Evolutionary conservation across 2,329 filamentous ascomycete species (phyloP).

Genomic region (Ceratocystis huliohia): DNA sequence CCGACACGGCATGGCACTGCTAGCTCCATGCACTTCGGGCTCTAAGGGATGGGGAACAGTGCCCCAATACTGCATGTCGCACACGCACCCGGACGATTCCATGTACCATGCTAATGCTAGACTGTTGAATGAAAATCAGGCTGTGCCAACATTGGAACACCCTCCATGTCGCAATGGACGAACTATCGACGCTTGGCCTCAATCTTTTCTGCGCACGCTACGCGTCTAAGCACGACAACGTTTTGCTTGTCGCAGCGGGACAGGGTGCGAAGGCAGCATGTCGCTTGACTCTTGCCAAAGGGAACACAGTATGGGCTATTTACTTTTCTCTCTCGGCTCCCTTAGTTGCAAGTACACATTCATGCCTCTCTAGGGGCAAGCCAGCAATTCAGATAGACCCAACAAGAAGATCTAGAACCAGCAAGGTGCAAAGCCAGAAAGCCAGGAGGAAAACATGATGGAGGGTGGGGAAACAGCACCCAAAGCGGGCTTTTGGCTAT

Average conservation of each 20-base stretch:
- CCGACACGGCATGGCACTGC: neutral
- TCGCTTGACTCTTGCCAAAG: neutral
- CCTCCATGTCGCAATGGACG: neutral
- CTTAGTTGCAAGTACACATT: neutral
- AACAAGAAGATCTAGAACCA: neutral
- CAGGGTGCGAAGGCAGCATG: neutral
- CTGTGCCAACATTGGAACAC: neutral
- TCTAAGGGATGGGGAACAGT: neutral
- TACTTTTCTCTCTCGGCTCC: neutral
- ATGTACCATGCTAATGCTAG: neutral
- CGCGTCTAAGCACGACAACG: too few species aligned
- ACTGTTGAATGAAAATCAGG: neutral
- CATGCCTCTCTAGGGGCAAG: neutral
- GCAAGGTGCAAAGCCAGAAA: neutral
- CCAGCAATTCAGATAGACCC: neutral
- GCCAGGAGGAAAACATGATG: neutral
- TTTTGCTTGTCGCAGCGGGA: too few species aligned
- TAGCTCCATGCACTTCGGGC: neutral
- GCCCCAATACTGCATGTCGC: neutral
- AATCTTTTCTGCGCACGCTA: neutral
- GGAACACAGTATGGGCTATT: neutral
- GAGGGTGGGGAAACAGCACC: neutral
- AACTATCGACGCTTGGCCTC: neutral
- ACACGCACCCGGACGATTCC: neutral
- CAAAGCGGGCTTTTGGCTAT: neutral